Evolutionary conservation across 2,329 filamentous ascomycete species (phyloP), one percentile per base, ranked within the genome.

Genomic region (Ophiostoma sp.): DNA sequence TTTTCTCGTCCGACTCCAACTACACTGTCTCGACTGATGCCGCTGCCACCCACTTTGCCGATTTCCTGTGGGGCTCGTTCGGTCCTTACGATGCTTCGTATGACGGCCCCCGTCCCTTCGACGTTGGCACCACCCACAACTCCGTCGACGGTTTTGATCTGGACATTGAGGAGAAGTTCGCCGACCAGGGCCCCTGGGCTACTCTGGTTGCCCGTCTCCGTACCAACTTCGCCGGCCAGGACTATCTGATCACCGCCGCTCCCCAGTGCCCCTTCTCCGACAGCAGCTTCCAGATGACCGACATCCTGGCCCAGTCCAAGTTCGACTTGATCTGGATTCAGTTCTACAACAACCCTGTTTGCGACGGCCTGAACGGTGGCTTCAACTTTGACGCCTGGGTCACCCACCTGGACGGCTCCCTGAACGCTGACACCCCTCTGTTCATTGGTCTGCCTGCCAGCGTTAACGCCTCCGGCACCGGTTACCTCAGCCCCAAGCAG

Each of bases 121-220:
- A 85, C 39, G 78, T 72, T 50, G 77, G 69, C 57, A 71, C 36
- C 64, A 22, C n/a, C 15, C 77, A 82, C 73, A 82, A 83, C 33
- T 78, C 83, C 2, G 83, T 89, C 42, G 85, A 89, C 76, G 85
- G 86, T 19, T 88, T 84, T 77, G 86, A 88, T 76, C 84, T 87
- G 70, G 85, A 87, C 73, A 82, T 86, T 50, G 85, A 87, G 78
- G 77, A 76, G 33, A 74, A 76, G 63, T 80, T 79, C 69, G 64
- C 17, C 19, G 28, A 77, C 75, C 59, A 75, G 70, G 36, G 45
- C 15, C 74, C 74, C 39, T 77, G 76, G 76, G 70, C 59, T 59
- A 71, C 70, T 11, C 68, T 77, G 4, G 71, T 74, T 31, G 2
- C 61, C 19, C 42, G 33, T 5, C 75, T 77, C 69, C 76, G 76